Evolutionary conservation across 2,329 filamentous ascomycete genomes (phyloP).

Genomic region (Epichloe baconii): DNA sequence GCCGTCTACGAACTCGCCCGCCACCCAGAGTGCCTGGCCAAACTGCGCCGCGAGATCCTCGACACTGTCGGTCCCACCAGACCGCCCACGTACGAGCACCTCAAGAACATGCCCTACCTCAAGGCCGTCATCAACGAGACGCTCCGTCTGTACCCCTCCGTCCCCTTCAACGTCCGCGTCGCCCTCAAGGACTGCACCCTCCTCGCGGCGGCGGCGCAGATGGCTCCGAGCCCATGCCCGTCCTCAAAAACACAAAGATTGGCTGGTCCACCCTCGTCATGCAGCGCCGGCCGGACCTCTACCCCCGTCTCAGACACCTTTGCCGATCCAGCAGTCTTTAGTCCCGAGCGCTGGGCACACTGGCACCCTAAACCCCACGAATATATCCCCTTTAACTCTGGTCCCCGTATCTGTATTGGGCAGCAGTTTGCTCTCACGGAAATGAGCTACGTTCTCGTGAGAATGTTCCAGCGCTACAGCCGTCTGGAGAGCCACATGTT

Average conservation of each 20-base stretch:
- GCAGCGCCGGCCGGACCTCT: constrained; percentile 37
- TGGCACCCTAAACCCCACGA: constrained; percentile 40
- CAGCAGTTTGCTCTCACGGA: constrained; percentile 47
- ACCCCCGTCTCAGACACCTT: constrained; percentile 27
- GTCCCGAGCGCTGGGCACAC: constrained; percentile 36
- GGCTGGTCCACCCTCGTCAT: constrained; percentile 38
- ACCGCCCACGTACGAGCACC: constrained; percentile 59
- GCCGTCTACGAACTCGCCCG: constrained; percentile 68
- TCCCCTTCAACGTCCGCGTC: constrained; percentile 67
- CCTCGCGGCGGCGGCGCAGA: constrained; percentile 49
- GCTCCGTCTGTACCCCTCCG: constrained; percentile 62
- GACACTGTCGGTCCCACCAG: constrained; percentile 48
- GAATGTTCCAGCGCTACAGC: constrained; percentile 61
- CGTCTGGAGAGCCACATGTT: constrained; percentile 45
- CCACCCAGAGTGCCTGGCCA: constrained; percentile 51
- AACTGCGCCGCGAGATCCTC: constrained; percentile 62
- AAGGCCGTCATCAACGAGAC: constrained; percentile 63
- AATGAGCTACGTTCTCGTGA: constrained; percentile 53
- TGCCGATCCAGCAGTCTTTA: constrained; percentile 26
- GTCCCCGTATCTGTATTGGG: constrained; percentile 40
- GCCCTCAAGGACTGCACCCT: constrained; percentile 62
- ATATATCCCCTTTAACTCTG: constrained; percentile 41
- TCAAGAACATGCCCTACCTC: constrained; percentile 82
- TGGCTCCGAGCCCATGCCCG: constrained; percentile 22
- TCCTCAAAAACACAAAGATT: constrained; percentile 32